Conservation (phyloP, 2,329 filamentous ascomycete genomes). For the Hypoxylon sp. region DNA sequence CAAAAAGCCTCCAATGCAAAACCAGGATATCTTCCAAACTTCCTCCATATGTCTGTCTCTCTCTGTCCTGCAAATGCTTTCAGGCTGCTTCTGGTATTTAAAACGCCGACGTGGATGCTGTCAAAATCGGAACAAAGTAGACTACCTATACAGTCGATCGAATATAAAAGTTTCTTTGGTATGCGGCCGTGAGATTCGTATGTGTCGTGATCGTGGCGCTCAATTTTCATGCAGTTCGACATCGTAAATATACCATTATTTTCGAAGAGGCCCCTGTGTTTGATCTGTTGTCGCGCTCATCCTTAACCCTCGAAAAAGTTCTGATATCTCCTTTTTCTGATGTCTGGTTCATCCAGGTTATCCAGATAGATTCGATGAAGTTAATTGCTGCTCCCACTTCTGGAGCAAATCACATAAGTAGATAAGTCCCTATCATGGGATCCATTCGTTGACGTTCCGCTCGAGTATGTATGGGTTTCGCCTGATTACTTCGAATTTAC, state of each 20-base stretch:
- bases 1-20: conserved; percentile 30
- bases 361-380: too few species aligned
- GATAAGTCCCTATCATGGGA: too few species aligned
- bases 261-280: too few species aligned
- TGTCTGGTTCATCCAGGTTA: too few species aligned
- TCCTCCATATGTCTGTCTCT: conserved; percentile 21
- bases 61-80: conserved; percentile 27
- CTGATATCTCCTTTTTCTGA: too few species aligned
- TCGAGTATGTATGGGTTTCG: too few species aligned
- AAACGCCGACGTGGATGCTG: conserved; percentile 28
- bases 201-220: conserved; percentile 1
- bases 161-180: conserved; percentile 7
- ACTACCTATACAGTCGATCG: background rate
- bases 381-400: too few species aligned
- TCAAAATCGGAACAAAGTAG: conserved; percentile 8
- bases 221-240: conserved; percentile 5
- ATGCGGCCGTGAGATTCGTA: conserved; percentile 5
- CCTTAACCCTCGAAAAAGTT: too few species aligned
- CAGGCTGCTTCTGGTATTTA: conserved; percentile 13
- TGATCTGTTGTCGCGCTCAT: too few species aligned
- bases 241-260: background rate
- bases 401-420: too few species aligned
- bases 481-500: too few species aligned
- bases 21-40: conserved; percentile 31
- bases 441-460: too few species aligned